Conservation (phyloP, 345 rosid species). For the Eucalyptus leucophloia region DNA sequence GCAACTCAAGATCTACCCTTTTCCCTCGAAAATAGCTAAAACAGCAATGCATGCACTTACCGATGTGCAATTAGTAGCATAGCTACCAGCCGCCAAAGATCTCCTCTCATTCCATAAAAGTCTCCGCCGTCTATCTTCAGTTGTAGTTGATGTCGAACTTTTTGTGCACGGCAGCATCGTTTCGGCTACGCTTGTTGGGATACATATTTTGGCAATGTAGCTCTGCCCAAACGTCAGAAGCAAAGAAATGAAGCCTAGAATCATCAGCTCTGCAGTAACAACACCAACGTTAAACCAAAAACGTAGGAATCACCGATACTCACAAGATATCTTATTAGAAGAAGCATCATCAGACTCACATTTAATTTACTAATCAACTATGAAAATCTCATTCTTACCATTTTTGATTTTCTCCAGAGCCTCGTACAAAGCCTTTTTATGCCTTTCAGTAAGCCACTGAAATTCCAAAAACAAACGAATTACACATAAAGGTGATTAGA, state of each 20-base stretch:
- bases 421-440: conserved; percentile 70
- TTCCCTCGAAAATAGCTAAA: background rate
- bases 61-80: conserved; percentile 27
- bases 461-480: background rate
- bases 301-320: background rate
- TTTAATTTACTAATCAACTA: background rate
- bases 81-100: conserved; percentile 19
- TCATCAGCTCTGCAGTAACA: conserved; percentile 74
- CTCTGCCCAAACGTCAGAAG: conserved; percentile 70
- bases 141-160: background rate
- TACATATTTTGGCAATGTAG: conserved; percentile 54
- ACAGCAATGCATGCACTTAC: conserved; percentile 15
- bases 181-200: conserved; percentile 37
- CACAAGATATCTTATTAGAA: background rate
- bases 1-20: background rate
- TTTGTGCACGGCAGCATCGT: conserved; percentile 62
- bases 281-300: background rate
- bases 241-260: conserved; percentile 89
- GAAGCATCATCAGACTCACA: background rate
- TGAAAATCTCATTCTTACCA: conserved; percentile 22
- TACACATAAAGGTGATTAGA: background rate
- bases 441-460: conserved; percentile 68
- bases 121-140: conserved; percentile 20
- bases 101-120: conserved; percentile 56
- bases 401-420: conserved; percentile 85